Conservation (phyloP, 192 early-diverging fungal genomes). For the Coemansia sp. region DNA sequence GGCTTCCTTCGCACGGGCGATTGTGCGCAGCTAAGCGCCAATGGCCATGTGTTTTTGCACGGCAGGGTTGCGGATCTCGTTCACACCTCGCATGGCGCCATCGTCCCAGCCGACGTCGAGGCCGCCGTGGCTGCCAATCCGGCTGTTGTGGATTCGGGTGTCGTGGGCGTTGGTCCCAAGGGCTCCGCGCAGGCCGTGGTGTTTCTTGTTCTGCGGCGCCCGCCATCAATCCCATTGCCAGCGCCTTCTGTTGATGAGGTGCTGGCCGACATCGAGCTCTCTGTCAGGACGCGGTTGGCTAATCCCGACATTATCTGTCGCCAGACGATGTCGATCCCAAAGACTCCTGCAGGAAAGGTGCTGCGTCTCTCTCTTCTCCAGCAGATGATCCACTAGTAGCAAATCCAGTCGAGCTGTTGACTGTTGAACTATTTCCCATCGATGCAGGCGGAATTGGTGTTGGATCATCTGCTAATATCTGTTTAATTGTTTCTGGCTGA, state of each 20-base stretch:
- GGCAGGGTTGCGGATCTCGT: conserved; percentile 84
- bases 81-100: conserved; percentile 69
- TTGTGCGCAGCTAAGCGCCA: conserved; percentile 61
- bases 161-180: conserved; percentile 51
- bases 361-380: conserved; percentile 7
- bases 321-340: conserved; percentile 19
- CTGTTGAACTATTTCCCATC: not conserved
- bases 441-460: not conserved
- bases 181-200: conserved; percentile 13
- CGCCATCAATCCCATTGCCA: too few species aligned
- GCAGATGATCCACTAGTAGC: not conserved
- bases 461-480: too few species aligned
- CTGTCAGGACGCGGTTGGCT: conserved; percentile 3
- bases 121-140: conserved; percentile 63
- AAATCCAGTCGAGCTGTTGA: not conserved
- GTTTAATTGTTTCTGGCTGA: too few species aligned
- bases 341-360: conserved; percentile 33
- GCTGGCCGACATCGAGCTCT: conserved; percentile 15
- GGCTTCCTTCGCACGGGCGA: conserved; percentile 84
- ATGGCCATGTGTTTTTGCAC: conserved; percentile 62
- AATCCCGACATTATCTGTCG: conserved; percentile 16
- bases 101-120: conserved; percentile 84
- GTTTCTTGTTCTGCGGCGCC: conserved; percentile 17
- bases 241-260: not conserved
- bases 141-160: conserved; percentile 63